phyloP scores from a whole-genome alignment of 2,329 filamentous ascomycete species.

The Xylariaceae sp. region DNA sequence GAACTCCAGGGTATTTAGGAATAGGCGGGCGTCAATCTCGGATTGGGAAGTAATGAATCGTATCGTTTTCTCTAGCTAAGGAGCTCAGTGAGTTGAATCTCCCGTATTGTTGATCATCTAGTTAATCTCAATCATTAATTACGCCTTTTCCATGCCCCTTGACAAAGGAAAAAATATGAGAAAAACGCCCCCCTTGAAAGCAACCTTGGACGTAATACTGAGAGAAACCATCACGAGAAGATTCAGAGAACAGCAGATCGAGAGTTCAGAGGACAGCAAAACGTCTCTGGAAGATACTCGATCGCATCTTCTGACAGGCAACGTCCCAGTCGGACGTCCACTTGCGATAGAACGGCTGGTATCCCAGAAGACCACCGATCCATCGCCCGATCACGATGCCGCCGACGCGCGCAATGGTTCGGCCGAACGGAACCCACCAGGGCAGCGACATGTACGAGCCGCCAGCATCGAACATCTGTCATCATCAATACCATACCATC shows the following conservation, averaged over 20 bases:
- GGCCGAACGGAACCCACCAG: conserved; percentile 32
- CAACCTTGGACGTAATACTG: no score
- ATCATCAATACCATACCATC: background rate
- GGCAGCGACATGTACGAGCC: conserved; percentile 23
- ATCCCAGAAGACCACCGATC: conserved; percentile 34
- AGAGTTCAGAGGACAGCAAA: background rate
- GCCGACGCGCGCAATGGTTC: conserved; percentile 24
- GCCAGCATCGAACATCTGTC: conserved; percentile 15
- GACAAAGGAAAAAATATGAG: no score
- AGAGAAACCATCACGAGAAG: no score
- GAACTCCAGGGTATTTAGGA: background rate
- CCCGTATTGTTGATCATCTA: background rate
- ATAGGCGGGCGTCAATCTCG: background rate
- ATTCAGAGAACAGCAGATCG: background rate
- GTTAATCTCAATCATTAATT: background rate
- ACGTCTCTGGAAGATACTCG: background rate
- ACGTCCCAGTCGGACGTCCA: conserved; percentile 36
- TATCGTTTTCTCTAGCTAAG: background rate
- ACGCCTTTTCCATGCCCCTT: background rate
- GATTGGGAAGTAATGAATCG: background rate
- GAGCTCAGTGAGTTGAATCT: background rate
- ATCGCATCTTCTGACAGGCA: conserved; percentile 32
- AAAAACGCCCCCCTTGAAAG: no score
- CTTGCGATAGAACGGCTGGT: conserved; percentile 34
- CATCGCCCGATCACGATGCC: conserved; percentile 33